Evolutionary conservation across 768 basidiomycete species (phyloP).

Genomic region (Tricholoma hemisulphureum): DNA sequence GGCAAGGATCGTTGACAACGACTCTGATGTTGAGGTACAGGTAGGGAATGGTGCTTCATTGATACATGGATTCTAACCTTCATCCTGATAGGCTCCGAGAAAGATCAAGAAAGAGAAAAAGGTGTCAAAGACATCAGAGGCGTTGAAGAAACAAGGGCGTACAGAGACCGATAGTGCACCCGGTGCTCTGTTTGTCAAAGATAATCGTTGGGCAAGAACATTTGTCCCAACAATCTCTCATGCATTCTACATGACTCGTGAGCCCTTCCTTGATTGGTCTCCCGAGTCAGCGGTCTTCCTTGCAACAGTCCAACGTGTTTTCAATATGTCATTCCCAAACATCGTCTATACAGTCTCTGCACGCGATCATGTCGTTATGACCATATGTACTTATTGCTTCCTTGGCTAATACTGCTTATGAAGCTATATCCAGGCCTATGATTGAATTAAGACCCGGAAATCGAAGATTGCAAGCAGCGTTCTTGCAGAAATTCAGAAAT

Average conservation of each 20-base stretch:
- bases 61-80: constrained; percentile 1
- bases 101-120: not conserved
- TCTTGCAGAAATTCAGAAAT: constrained; percentile 2
- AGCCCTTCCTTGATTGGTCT: constrained; percentile 17
- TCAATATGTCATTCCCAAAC: constrained; percentile 14
- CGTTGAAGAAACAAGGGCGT: not conserved
- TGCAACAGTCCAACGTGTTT: constrained; percentile 7
- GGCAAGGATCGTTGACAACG: not conserved
- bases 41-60: not conserved
- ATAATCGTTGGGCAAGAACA: constrained; percentile 10
- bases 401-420: not conserved
- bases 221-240: constrained; percentile 21
- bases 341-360: not conserved
- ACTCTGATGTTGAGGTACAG: constrained; percentile 2
- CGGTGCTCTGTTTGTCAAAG: constrained; percentile 6
- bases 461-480: too few relatives aligned
- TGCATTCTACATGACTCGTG: constrained; percentile 15
- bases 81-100: not conserved
- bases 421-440: constrained; percentile 7
- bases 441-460: constrained; percentile 7
- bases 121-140: not conserved
- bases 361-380: not conserved
- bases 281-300: constrained; percentile 9
- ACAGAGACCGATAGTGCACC: not conserved
- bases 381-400: constrained; percentile 1